Base-by-base conservation (phyloP, 805 yeast species). In the Saccharomycopsis selenospora region DNA sequence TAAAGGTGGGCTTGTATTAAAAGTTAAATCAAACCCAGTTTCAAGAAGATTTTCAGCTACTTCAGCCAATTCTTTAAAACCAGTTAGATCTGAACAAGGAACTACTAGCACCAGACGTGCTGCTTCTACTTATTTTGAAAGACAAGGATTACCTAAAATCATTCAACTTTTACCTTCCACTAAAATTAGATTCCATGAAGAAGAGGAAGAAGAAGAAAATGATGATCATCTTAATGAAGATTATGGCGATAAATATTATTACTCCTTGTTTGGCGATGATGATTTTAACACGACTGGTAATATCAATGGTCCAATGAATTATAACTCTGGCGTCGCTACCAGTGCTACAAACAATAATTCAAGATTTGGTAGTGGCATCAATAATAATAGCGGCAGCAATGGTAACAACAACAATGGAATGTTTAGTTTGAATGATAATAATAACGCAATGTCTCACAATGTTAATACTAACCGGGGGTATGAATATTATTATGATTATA, bases 151-250 rank as follows among this genome's bases (percentile, higher is more conserved):
- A 13, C 53, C 51, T 3, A 43, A 76, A 40, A 84, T 87, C 8
- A 89, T 90, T 54, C 88, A 87, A 30, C 70, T 79, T 40, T 66
- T 91, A 46, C 97, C 98, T 2, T 81, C 96, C 2, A 89, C 98
- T 0, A 80, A 87, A 0, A 73, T 91, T 48, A 89, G 87, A 5
- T 77, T 85, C 47, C 79, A 80, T 53, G 83, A 79, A 50, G 82
- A 76, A 42, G 82, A 77, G 49, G 70, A 56, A 25, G 68, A 66
- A 7, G 68, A 63, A 36, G 66, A 59, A 33, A 58, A 58, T 55
- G 59, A 45, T 29, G 57, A 57, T n/a, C 52, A 56, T 29, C 53
- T 49, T 17, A 40, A 48, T 11, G 55, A 51, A 41, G 48, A 44
- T 40, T 33, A 33, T 14, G 38, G 38, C 38, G 55, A 52, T 25